These are phyloP conservation scores for Kewa caespitosa DNA, from an alignment of 179 eudicot genomes.

Conservation along the genomic window DNA sequence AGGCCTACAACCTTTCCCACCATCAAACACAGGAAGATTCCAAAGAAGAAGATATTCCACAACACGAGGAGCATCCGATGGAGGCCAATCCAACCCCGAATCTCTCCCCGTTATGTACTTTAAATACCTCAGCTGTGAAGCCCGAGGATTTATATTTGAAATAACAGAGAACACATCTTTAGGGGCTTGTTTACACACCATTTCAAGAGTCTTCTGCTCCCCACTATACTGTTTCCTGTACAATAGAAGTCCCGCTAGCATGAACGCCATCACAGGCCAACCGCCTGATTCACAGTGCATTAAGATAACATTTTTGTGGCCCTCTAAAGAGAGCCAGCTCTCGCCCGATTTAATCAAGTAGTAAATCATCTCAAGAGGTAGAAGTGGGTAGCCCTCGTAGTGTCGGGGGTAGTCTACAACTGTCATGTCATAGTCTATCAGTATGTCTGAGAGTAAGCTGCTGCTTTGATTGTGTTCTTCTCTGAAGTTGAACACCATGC, in stretches of 20 bases:
- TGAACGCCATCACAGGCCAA: constrained; percentile 97
- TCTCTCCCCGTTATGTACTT: constrained; percentile 76
- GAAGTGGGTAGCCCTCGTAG: constrained; percentile 77
- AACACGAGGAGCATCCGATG: constrained; percentile 63
- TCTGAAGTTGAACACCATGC: constrained; percentile 89
- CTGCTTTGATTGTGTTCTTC: constrained; percentile 54
- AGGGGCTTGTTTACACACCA: constrained; percentile 90
- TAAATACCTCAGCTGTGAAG: constrained; percentile 87
- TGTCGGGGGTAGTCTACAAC: constrained; percentile 93
- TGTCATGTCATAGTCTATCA: constrained; percentile 84
- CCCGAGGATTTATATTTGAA: constrained; percentile 77
- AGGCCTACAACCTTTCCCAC: constrained; percentile 80
- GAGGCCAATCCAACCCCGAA: constrained; percentile 75
- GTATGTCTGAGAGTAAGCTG: constrained; percentile 70
- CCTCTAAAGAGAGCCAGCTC: constrained; percentile 80
- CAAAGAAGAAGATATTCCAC: constrained; percentile 70
- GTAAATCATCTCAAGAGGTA: constrained; percentile 83
- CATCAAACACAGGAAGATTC: constrained; percentile 63
- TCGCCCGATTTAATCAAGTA: constrained; percentile 83
- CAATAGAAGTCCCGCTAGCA: constrained; percentile 88
- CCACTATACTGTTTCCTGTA: constrained; percentile 80
- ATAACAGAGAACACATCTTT: constrained; percentile 58
- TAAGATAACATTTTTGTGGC: constrained; percentile 79
- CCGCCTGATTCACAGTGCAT: constrained; percentile 96
- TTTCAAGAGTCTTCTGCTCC: constrained; percentile 83